Percentiles rank a stretch among this genome's conserved stretches.
These are phyloP conservation scores for maize (Zea mays) DNA, from an alignment of 176 grass and related monocot species.

Conservation along the genomic window Zm-B73-REFERENCE-NAM-5.0 NC_050097.1:132671501-132672000, in stretches of 20 bases:
- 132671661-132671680: not conserved
- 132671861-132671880: slow-evolving; percentile 93
- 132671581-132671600: too few relatives aligned
- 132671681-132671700: not conserved
- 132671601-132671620: too few relatives aligned
- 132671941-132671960: slow-evolving; percentile 66
- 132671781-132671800: slow-evolving; percentile 45
- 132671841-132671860: slow-evolving; percentile 86
- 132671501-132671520: too few relatives aligned
- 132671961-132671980: slow-evolving; percentile 32
- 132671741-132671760: slow-evolving; percentile 33
- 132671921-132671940: slow-evolving; percentile 79
- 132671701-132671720: slow-evolving; percentile 32
- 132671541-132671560: too few relatives aligned
- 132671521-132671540: too few relatives aligned
- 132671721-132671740: slow-evolving; percentile 22
- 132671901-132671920: slow-evolving; percentile 71
- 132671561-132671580: too few relatives aligned
- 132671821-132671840: slow-evolving; percentile 91
- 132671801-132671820: slow-evolving; percentile 69
- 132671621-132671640: too few relatives aligned
- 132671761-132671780: slow-evolving; percentile 20
- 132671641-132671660: too few relatives aligned
- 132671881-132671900: slow-evolving; percentile 86
- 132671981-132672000: slow-evolving; percentile 24